A percentile compares a stretch with the other conserved stretches of the same genome.
Evolutionary conservation across 2,329 filamentous ascomycete species (phyloP).

Genomic region (Trichoderma afroharzianum): DNA sequence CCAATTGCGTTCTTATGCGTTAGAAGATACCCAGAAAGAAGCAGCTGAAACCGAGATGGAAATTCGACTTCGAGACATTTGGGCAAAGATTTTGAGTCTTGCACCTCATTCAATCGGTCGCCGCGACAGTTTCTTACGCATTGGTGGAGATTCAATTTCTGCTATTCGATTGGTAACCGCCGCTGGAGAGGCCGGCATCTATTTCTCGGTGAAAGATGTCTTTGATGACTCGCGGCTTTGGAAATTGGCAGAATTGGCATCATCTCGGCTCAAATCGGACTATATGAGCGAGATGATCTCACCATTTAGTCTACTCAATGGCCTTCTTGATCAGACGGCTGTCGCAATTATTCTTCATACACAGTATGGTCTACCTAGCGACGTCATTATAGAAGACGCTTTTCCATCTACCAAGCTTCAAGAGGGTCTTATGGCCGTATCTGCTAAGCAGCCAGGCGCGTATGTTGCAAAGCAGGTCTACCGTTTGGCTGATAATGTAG

Average conservation of each 20-base stretch:
- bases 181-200: constrained; percentile 2
- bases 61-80: constrained; percentile 14
- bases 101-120: constrained; percentile 10
- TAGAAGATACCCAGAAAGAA: not conserved
- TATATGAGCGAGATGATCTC: fast-evolving
- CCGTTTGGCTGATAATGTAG: constrained; percentile 20
- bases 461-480: constrained; percentile 33
- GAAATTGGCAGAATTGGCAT: not conserved
- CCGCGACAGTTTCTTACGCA: constrained; percentile 18
- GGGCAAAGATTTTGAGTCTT: constrained; percentile 19
- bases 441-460: constrained; percentile 27
- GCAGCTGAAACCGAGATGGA: not conserved
- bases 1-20: not conserved
- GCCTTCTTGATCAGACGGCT: not conserved
- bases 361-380: not conserved
- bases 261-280: not conserved
- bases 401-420: constrained; percentile 40
- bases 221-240: constrained; percentile 15
- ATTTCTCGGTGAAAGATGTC: constrained; percentile 10
- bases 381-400: constrained; percentile 27
- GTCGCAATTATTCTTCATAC: not conserved
- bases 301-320: not conserved
- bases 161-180: constrained; percentile 14
- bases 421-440: constrained; percentile 36
- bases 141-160: constrained; percentile 36